Base-by-base conservation (phyloP, 148 eudicot genomes). In the Pharnaceum exiguum region DNA sequence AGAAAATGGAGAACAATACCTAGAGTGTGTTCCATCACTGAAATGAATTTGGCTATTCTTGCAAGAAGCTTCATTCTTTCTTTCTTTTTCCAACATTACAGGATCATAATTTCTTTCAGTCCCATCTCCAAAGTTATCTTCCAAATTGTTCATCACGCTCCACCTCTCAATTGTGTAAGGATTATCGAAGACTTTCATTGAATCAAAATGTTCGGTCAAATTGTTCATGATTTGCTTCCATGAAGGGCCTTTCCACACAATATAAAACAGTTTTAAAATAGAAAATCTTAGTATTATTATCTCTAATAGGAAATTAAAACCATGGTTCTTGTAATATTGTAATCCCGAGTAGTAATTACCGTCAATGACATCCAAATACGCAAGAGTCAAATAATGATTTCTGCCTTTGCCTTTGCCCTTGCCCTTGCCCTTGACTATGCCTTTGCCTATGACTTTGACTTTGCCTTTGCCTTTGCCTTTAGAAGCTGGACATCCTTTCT, bases 131-230 rank as follows among this genome's bases (percentile, higher is more conserved):
- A n/a, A n/a, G n/a, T n/a, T 13, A 12, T 30, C 24, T 36, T 40
- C 46, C 5, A 23, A 61, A 50, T 22, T 32, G 5, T 42, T 15
- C 35, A 57, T 23, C 5, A 70, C 23, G 43, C 36, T 51, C 69
- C 64, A 54, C 9, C 51, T 51, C 33, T 63, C 60, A 35, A 63
- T 31, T 27, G 48, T 57, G 21, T 44, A 43, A 25, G 69, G 69
- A 30, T 70, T 57, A 35, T 63, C 69, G 17, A 57, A 32, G 26
- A 70, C 32, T 21, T 33, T 10, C 54, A 63, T 6, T 11, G 59
- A 19, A 21, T 25, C 40, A 43, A 63, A 57, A 2, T 44, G 27
- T 43, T 13, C n/a, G 5, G 55, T 17, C 0, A 63, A 51, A 0
- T 22, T 10, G 16, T 70, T 55, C 42, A 57, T 21, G 15, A 63